Evolutionary conservation across 768 basidiomycete species (phyloP).

Genomic region (Agaricus subrufescens): DNA sequence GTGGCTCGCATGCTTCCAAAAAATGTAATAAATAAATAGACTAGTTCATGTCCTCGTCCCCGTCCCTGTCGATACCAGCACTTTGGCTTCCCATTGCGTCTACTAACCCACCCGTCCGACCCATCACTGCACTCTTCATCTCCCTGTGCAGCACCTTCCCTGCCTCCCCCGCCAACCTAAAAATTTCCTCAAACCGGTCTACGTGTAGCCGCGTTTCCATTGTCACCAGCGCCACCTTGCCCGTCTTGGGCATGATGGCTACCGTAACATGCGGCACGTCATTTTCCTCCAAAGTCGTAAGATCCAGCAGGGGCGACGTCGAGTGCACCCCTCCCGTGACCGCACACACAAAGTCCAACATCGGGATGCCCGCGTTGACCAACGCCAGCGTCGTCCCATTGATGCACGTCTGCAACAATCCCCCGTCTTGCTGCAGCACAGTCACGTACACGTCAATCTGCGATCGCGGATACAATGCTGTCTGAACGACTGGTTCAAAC

Average conservation of each 20-base stretch:
- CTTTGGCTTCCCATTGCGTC: slow-evolving; percentile 22
- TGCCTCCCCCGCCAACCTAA: slow-evolving; percentile 73
- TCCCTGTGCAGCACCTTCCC: slow-evolving; percentile 74
- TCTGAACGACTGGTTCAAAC: slow-evolving; percentile 93
- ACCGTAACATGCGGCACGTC: slow-evolving; percentile 87
- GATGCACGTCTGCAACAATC: slow-evolving; percentile 84
- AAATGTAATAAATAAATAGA: slow-evolving; percentile 32
- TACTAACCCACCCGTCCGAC: slow-evolving; percentile 58
- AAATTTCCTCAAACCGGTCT: slow-evolving; percentile 88
- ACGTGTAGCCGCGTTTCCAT: slow-evolving; percentile 95
- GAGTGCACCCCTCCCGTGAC: slow-evolving; percentile 85
- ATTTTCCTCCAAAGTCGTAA: slow-evolving; percentile 85
- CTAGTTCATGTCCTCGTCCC: slow-evolving; percentile 34
- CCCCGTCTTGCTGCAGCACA: slow-evolving; percentile 92
- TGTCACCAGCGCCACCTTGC: slow-evolving; percentile 80
- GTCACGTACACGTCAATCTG: slow-evolving; percentile 94
- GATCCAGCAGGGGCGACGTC: slow-evolving; percentile 77
- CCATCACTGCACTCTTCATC: slow-evolving; percentile 72
- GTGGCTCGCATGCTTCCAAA: slow-evolving; percentile 87
- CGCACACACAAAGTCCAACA: slow-evolving; percentile 88
- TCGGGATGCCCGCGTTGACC: slow-evolving; percentile 83
- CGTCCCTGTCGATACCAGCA: slow-evolving; percentile 26
- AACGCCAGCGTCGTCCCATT: slow-evolving; percentile 94
- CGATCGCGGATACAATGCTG: slow-evolving; percentile 86
- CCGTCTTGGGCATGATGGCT: slow-evolving; percentile 84